Base-by-base conservation (phyloP, 1,284 basidiomycete genomes). In the Marasmius oreades region DNA sequence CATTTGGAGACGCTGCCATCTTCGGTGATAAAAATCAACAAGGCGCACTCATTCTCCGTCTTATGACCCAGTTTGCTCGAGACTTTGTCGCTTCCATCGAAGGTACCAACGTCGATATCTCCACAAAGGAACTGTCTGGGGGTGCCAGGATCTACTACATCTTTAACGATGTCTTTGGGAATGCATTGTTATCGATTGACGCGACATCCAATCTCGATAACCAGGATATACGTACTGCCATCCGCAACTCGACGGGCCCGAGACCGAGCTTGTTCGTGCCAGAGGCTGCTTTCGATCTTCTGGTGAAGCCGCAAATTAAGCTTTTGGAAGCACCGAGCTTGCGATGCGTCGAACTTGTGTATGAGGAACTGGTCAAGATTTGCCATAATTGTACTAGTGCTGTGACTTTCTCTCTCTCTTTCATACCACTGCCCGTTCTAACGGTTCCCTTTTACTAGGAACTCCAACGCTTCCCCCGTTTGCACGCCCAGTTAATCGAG, bases 301-400 rank as follows among this genome's bases (percentile, higher is more conserved):
- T 99, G 55, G 95, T 99, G 65, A 99, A 99, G 72, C 97, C 97
- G 0, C 97, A 99, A 73, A 98, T 99, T 74, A 97, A 97, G 75
- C 79, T 99, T 31, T 77, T 99, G 58, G 95, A 98, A 72, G 84
- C 93, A 5, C 96, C 97, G 6, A 92, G 92, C 73, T 73, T 98
- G 73, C 83, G 96, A 42, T 99, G 97, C 66, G 97, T 99, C 28
- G 97, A 99, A 73, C 76, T 99, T 61, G 97, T 99, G 11, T 99
- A 99, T 70, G 97, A 99, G 72, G 97, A 99, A 73, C 77, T 99
- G 54, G 98, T 99, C 68, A 98, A 98, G 80, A 97, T 99, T 59
- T 99, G 97, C 73, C 97, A 99, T 73, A 98, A 96, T 69, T 98
- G 95, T 75, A 97, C 95, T 7, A 92, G 88, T 67, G 72, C 84